Percentiles rank a stretch among this genome's conserved stretches.
Evolutionary conservation across 208 protist species (phyloP).

Genomic region (Herpetomonas samuelpessoai): DNA sequence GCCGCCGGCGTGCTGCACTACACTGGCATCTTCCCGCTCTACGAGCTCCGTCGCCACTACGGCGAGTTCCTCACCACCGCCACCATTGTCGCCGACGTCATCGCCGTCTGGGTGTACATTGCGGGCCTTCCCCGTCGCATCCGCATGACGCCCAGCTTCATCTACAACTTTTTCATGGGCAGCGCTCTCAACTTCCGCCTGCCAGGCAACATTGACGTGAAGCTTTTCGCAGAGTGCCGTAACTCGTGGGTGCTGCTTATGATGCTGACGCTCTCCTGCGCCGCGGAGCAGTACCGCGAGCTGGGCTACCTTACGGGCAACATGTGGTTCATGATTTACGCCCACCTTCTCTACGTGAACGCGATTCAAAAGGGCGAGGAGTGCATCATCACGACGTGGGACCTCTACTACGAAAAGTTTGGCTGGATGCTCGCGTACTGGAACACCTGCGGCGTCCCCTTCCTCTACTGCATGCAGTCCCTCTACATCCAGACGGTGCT

Average conservation of each 20-base stretch:
- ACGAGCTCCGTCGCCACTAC: slow-evolving; percentile 61
- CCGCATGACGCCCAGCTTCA: slow-evolving; percentile 85
- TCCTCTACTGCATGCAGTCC: slow-evolving; percentile 93
- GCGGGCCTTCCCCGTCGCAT: slow-evolving; percentile 50
- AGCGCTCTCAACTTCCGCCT: slow-evolving; percentile 85
- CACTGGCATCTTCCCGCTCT: slow-evolving; percentile 59
- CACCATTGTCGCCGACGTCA: slow-evolving; percentile 75
- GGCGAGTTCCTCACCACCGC: slow-evolving; percentile 75
- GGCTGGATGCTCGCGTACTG: slow-evolving; percentile 95
- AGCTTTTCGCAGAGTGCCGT: slow-evolving; percentile 92
- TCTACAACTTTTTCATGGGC: slow-evolving; percentile 97
- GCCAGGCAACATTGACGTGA: slow-evolving; percentile 91
- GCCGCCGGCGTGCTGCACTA: slow-evolving; percentile 62
- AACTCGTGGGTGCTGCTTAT: slow-evolving; percentile 95
- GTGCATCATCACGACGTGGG: slow-evolving; percentile 94
- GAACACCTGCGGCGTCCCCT: slow-evolving; percentile 95
- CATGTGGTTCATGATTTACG: slow-evolving; percentile 93
- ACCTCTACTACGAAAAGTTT: slow-evolving; percentile 96
- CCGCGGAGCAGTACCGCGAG: slow-evolving; percentile 83
- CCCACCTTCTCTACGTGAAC: slow-evolving; percentile 94
- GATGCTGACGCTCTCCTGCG: slow-evolving; percentile 87
- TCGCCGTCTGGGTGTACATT: slow-evolving; percentile 76
- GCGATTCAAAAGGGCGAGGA: slow-evolving; percentile 94
- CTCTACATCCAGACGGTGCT: slow-evolving; percentile 87
- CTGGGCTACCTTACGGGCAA: slow-evolving; percentile 76